Base-by-base conservation (phyloP, 345 rosid genomes). In the Salix dunnii region DNA sequence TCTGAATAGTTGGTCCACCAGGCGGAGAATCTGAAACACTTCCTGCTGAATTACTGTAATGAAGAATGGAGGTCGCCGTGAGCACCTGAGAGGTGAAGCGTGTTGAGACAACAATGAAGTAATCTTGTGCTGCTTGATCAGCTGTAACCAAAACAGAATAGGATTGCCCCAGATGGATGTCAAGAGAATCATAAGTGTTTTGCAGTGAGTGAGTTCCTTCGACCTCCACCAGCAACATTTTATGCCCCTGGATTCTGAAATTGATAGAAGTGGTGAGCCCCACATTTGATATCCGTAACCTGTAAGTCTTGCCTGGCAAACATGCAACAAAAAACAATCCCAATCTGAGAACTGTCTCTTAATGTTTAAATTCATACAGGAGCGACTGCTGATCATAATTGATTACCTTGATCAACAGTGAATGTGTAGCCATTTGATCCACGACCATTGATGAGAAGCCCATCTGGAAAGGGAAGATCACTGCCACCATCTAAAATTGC, bases 381-480 rank as follows among this genome's bases (percentile, higher is more conserved):
- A 55, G 21, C 21, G 21, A 21, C 23, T 20, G 18, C 28, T 28
- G 10, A 23, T 27, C 6, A 11, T 38, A 66, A 71, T 25, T 53
- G 31, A 23, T 72, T 70, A 89, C 94, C 94, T 85, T 90, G 94
- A 69, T 87, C 90, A 49, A 90, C 91, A 0, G 82, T 68, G 62
- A 81, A 87, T 36, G 89, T 84, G 73, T 82, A 86, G 13, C 90
- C 90, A 82, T 85, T 86, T 5, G 91, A 79, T 28, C 91, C 86
- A 11, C 88, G 91, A 17, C 94, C 92, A 42, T 90, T 90, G 71
- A 90, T 86, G 36, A 90, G 85, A 21, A 90, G 79, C 16, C 92
- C 92, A 74, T 90, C 92, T 28, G 94, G 89, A 74, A 87, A 84
- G 17, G 94, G 88, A 80, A 90, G 91, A 78, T 79, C 80, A 28